Evolutionary conservation across 345 rosid species (phyloP), one percentile per base, ranked within the genome.

Genomic region (Corchorus capsularis): DNA sequence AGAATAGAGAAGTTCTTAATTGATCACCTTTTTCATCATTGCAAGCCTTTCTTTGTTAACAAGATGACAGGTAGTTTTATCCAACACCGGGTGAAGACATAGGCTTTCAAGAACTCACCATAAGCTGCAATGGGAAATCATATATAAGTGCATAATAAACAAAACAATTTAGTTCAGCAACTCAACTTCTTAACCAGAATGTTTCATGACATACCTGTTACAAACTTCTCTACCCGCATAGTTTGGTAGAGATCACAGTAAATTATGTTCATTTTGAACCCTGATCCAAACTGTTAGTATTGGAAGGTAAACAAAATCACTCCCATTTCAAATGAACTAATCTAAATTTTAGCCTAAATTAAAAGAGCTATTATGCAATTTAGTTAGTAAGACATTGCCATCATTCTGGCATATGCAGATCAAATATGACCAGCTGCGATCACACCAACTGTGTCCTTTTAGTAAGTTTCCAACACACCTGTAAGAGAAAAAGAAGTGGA

Each of bases 391-490:
- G 69, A 57, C 12, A 32, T 77, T 85, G 92, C 99, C 99, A 96
- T 96, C 97, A 93, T 96, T 84, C 97, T 89, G 53, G 98, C 98
- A 77, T 96, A 96, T 19, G 99, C 97, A 67, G 98, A 95, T 60
- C 98, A 98, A n/a, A 95, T 95, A 71, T 96, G 97, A 73, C 99
- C 98, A 71, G 98, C 98, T 70, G 98, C 99, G 79, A 96, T 93
- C 66, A 96, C 99, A 76, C 98, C 99, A 74, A 96, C 94, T 63
- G 99, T 93, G 72, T 69, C 99, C 99, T 86, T 93, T 93, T 73
- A 96, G 97, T 79, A 96, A 87, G 86, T 93, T 96, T 20, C 99
- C 99, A 0, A 93, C 99, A 79, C 89, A 96, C 75, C 98, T 96
- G 74, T 32, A 72, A 60, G 45, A 19, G 55, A 52, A 32, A 34